Percentiles rank a stretch among this genome's conserved stretches.
These are phyloP conservation scores for Penicillium bialowiezense DNA, from an alignment of 495 filamentous ascomycete genomes.

Conservation along the genomic window DNA sequence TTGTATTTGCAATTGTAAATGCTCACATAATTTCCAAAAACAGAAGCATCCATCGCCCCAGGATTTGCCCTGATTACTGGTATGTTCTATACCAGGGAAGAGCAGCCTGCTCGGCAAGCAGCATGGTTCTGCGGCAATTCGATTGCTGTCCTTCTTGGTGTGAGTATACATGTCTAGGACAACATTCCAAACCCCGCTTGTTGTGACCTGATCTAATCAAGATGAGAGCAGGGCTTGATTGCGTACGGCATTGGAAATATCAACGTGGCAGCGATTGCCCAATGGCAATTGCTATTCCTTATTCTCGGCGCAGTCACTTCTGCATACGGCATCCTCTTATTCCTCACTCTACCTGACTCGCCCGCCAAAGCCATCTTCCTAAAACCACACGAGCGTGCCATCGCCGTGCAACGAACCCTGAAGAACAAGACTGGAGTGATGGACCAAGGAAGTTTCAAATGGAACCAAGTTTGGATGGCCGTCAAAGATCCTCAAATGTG, in stretches of 20 bases:
- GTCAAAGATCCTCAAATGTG: conserved; percentile 52
- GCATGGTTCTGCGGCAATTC: conserved; percentile 54
- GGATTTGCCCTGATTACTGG: conserved; percentile 57
- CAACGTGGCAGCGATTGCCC: conserved; percentile 10
- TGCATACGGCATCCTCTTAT: conserved; percentile 35
- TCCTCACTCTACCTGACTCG: conserved; percentile 48
- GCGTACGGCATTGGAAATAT: conserved; percentile 45
- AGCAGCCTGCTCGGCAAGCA: conserved; percentile 54
- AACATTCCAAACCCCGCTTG: neutral
- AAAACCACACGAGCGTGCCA: conserved; percentile 42
- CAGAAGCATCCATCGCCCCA: conserved; percentile 55
- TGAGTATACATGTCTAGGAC: neutral
- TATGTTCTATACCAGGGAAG: conserved; percentile 52
- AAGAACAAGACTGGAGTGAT: conserved; percentile 58
- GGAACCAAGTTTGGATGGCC: conserved; percentile 52
- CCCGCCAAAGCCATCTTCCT: conserved; percentile 44
- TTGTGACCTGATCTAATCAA: neutral
- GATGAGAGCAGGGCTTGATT: conserved; percentile 21
- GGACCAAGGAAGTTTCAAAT: conserved; percentile 56
- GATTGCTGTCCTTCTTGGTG: conserved; percentile 45
- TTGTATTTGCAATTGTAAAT: neutral
- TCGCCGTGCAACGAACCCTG: conserved; percentile 55
- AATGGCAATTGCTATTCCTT: conserved; percentile 41
- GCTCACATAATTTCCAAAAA: neutral
- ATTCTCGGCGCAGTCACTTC: conserved; percentile 37